Evolutionary conservation across 495 filamentous ascomycete species (phyloP).

Genomic region (Talaromyces wortmannii): DNA sequence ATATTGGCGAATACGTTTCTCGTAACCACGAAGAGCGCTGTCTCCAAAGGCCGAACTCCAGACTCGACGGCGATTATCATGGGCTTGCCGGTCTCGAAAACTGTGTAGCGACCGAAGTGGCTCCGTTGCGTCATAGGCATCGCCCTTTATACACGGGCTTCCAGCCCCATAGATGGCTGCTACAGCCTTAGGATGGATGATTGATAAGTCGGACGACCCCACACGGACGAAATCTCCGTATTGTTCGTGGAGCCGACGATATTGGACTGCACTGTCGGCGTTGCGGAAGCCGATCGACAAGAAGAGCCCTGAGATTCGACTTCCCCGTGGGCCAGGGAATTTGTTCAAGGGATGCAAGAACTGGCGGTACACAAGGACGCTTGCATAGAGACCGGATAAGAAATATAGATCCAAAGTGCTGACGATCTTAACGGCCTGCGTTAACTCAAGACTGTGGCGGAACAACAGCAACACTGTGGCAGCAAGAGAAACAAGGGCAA

Average conservation of each 20-base stretch:
- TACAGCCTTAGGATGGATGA: slow-evolving; percentile 23
- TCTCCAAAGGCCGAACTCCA: slow-evolving; percentile 29
- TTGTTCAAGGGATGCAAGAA: slow-evolving; percentile 23
- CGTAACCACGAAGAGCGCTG: slow-evolving; percentile 24
- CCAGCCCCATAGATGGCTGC: slow-evolving; percentile 22
- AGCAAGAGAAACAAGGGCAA: slow-evolving; percentile 4
- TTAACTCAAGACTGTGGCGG: background rate
- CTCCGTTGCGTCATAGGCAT: slow-evolving; percentile 26
- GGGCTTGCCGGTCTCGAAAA: slow-evolving; percentile 18
- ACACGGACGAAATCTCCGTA: slow-evolving; percentile 32
- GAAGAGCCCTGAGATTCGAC: slow-evolving; percentile 17
- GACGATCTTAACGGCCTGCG: slow-evolving; percentile 1
- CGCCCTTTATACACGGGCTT: slow-evolving; percentile 24
- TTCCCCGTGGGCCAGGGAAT: slow-evolving; percentile 24
- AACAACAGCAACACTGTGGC: slow-evolving; percentile 3
- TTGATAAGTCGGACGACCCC: slow-evolving; percentile 27
- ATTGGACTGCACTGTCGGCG: slow-evolving; percentile 13
- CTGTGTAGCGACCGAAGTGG: slow-evolving; percentile 27
- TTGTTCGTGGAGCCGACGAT: slow-evolving; percentile 27
- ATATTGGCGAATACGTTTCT: slow-evolving; percentile 15
- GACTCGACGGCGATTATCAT: slow-evolving; percentile 23
- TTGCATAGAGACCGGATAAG: slow-evolving; percentile 22
- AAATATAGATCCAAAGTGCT: slow-evolving; percentile 8
- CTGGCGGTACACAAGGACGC: slow-evolving; percentile 22
- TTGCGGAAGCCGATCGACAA: slow-evolving; percentile 7